Base-by-base conservation (phyloP, 768 basidiomycete genomes). In the Mycena maculata region DNA sequence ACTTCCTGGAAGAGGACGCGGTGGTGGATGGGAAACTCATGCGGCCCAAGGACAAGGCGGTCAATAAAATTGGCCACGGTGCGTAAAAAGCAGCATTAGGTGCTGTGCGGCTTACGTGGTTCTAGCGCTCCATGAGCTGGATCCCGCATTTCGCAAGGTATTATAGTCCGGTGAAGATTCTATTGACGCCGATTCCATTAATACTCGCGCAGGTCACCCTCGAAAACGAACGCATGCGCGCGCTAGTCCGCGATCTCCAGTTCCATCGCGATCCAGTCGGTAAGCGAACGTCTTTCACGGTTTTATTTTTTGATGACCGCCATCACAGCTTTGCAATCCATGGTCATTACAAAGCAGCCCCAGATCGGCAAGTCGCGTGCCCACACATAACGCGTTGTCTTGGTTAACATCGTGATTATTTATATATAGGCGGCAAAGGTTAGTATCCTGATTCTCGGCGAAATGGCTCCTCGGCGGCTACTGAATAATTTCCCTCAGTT, bases 31-130 rank as follows among this genome's bases (percentile, higher is more conserved):
- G 94, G 3, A 90, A 89, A 71, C 85, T 99, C 76, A 85, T 84
- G 1, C 82, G 88, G 62, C 86, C 88, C 61, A 93, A 93, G 76
- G 82, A 89, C 49, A 88, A 86, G 72, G 89, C 94, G 1, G 92
- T 99, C 28, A 99, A 99, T 80, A 99, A 99, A 86, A 95, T 96
- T 67, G 92, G 94, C 2, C 94, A 95, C 75, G 94, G 94, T 93
- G 71, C 60, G 81, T 4, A 41, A 25, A 15, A 30, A 20, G 42
- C 50, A 23, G 49, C 23, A 61, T 22, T 59, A 39, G 41, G 50
- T 54, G 33, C 25, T 18, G 45, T 49, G 38, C 11, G 12, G n/a
- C 23, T 42, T 10, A 48, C 13, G n/a, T 28, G 41, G 31, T 49
- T 59, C 53, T 63, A 95, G 96, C 87, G 3, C 80, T 99, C 11